Conservation (phyloP, 2,329 filamentous ascomycete genomes). For the Trichoderma aggressivum region DNA sequence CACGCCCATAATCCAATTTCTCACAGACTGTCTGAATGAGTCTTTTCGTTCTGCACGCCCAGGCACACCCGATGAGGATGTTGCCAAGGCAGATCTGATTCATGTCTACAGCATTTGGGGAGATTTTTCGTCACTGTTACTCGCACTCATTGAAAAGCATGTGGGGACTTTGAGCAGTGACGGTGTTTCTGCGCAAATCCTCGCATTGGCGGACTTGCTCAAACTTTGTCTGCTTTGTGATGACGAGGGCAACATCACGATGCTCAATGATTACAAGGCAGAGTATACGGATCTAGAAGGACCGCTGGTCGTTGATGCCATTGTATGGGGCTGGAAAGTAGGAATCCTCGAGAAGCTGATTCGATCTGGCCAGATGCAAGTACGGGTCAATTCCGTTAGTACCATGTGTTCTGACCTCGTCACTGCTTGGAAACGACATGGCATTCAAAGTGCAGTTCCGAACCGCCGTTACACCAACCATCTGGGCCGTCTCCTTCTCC, state of each 20-base stretch:
- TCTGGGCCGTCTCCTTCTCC: conserved; percentile 65
- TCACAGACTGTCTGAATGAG: conserved; percentile 34
- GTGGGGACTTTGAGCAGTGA: conserved; percentile 50
- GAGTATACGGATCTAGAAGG: conserved; percentile 37
- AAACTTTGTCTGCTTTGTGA: conserved; percentile 39
- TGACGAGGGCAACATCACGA: conserved; percentile 34
- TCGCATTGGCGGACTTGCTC: conserved; percentile 44
- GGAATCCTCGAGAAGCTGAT: conserved; percentile 67
- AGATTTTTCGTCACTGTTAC: conserved; percentile 41
- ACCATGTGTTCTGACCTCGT: conserved; percentile 70
- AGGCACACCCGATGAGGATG: conserved; percentile 23
- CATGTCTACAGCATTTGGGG: conserved; percentile 44
- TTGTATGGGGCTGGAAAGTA: conserved; percentile 67
- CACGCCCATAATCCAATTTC: conserved; percentile 35
- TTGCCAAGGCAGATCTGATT: conserved; percentile 35
- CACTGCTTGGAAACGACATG: conserved; percentile 57
- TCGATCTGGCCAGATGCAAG: conserved; percentile 82
- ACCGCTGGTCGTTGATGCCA: conserved; percentile 45
- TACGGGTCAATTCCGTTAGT: conserved; percentile 76
- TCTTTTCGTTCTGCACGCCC: conserved; percentile 25
- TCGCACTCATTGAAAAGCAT: conserved; percentile 52
- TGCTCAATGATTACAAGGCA: conserved; percentile 26
- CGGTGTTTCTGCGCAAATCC: conserved; percentile 38
- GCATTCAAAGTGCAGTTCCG: conserved; percentile 42
- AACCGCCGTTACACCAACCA: conserved; percentile 56